Evolutionary conservation across 805 yeast genomes (phyloP).

Genomic region (Pichia scutulata): DNA sequence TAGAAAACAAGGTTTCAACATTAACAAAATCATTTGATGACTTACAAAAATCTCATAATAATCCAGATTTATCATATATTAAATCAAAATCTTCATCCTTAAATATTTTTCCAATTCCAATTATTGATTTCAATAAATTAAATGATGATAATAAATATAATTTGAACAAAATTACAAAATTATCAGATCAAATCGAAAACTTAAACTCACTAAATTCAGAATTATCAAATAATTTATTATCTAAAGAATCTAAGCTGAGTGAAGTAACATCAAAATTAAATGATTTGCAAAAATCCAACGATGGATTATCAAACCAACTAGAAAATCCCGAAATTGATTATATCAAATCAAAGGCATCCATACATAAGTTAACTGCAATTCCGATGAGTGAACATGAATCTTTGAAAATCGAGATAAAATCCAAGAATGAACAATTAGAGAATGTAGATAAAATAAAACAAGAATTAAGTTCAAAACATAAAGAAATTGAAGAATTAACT

Average conservation of each 20-base stretch:
- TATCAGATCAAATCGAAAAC: neutral
- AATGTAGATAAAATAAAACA: neutral
- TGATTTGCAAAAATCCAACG: neutral
- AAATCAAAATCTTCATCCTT: neutral
- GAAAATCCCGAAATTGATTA: conserved; percentile 29
- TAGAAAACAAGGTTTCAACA: neutral
- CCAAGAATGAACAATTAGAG: neutral
- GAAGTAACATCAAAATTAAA: neutral
- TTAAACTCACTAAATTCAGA: neutral
- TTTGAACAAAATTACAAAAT: neutral
- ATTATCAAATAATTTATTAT: neutral
- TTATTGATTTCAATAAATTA: conserved; percentile 21
- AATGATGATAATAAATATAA: neutral
- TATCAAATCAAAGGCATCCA: conserved; percentile 23
- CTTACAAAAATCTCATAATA: conserved; percentile 8
- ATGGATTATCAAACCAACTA: conserved; percentile 3
- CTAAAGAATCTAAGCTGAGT: neutral
- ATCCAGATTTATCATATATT: conserved; percentile 11
- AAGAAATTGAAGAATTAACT: conserved; percentile 5
- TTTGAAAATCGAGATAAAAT: conserved; percentile 5
- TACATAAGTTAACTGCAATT: conserved; percentile 22
- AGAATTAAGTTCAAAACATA: neutral
- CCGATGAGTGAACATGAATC: conserved; percentile 18
- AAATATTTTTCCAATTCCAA: conserved; percentile 9
- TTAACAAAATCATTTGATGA: neutral